phyloP scores from a whole-genome alignment of 2,329 filamentous ascomycete species.

The Periconia sp. region DNA sequence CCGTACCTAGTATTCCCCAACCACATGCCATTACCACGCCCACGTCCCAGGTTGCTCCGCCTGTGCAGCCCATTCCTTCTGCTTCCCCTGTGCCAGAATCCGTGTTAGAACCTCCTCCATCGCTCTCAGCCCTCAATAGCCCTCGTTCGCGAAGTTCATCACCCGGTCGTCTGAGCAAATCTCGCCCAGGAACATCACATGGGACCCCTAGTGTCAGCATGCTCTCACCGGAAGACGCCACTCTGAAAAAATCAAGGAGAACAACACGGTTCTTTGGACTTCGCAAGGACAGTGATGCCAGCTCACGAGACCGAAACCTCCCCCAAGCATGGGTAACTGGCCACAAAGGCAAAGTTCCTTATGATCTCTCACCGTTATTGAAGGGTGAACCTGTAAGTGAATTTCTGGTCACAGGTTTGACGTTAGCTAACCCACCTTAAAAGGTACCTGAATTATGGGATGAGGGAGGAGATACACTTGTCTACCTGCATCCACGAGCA shows the following conservation, averaged over 20 bases:
- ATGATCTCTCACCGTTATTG: slow-evolving; percentile 55
- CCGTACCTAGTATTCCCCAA: slow-evolving; percentile 5
- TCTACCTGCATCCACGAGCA: slow-evolving; percentile 63
- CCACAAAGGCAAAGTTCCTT: slow-evolving; percentile 57
- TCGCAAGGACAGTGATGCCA: slow-evolving; percentile 26
- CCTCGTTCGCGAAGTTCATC: slow-evolving; percentile 28
- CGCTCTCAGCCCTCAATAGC: slow-evolving; percentile 20
- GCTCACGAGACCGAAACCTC: slow-evolving; percentile 11
- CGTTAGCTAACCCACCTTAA: slow-evolving; percentile 2
- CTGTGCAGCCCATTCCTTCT: slow-evolving; percentile 29
- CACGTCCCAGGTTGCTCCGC: slow-evolving; percentile 16
- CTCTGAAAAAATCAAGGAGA: slow-evolving; percentile 37
- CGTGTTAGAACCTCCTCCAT: slow-evolving; percentile 29
- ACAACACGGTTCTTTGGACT: slow-evolving; percentile 39
- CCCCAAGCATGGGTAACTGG: slow-evolving; percentile 62
- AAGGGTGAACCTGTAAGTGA: slow-evolving; percentile 54
- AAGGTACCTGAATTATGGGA: slow-evolving; percentile 64
- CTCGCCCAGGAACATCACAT: slow-evolving; percentile 25
- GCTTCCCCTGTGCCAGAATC: slow-evolving; percentile 22
- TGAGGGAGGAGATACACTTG: slow-evolving; percentile 61
- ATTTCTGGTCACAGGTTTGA: not conserved
- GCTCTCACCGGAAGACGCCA: slow-evolving; percentile 16
- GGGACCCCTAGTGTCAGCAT: slow-evolving; percentile 7
- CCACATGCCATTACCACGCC: not conserved
- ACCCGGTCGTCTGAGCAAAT: slow-evolving; percentile 21